Base-by-base conservation (phyloP, 495 filamentous ascomycete genomes). In the Clavariopsis aquatica region DNA sequence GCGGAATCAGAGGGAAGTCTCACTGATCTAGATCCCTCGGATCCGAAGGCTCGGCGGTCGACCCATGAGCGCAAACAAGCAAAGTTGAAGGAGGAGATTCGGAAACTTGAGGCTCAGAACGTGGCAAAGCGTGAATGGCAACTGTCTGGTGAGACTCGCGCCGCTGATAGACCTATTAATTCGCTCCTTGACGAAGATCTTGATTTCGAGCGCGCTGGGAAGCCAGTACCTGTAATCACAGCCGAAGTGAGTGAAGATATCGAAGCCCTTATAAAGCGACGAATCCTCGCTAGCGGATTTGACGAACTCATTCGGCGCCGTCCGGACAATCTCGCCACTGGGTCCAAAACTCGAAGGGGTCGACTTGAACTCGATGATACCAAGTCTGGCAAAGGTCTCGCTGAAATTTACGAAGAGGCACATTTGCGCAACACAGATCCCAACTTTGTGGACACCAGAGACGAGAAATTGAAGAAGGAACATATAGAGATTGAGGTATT, bases 161-260 rank as follows among this genome's bases (percentile, higher is more conserved):
- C 91, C 0, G 79, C 80, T 1, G 89, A 91, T 61, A 82, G 94
- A 49, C 94, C 95, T 0, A 62, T 92, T 19, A 98, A 98, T 75
- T 96, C 93, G 0, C 83, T 98, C 0, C 83, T 98, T 1, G 95
- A 97, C 73, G 88, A 98, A 76, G 92, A 97, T 64, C 82, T 98
- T 15, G 94, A 98, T 56, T 98, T 97, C 69, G 94, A 98, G 74
- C 84, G 94, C 52, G 84, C 89, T n/a, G 95, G 94, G 63, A 98
- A 97, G 74, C 94, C 94, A 0, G 88, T 96, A 0, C 91, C 93
- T 3, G 89, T 97, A 29, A 91, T 96, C 68, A 98, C 95, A 0
- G 87, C 89, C n/a, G 93, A 97, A 72, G 83, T 95, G 12, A 93
- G 85, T 46, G 93, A 96, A 74, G 88, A 87, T 57, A 95, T 98